Evolutionary conservation across 148 eudicot genomes (phyloP), one percentile per base, ranked within the genome.

Genomic region (Camellia sinensis): DNA sequence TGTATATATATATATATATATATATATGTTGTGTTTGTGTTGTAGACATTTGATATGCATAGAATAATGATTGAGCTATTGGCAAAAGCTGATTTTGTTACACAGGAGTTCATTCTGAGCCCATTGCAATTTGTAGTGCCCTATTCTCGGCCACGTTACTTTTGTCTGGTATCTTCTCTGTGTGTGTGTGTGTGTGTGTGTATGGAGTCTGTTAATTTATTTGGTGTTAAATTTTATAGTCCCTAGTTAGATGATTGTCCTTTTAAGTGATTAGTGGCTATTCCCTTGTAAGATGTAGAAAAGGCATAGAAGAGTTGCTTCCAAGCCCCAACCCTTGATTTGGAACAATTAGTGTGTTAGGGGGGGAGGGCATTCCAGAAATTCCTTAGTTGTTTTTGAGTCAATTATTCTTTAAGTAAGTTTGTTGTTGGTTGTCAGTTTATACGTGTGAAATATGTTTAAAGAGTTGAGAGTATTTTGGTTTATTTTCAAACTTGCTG

Each of bases 81-180:
- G n/a, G n/a, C n/a, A n/a, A n/a, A n/a, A n/a, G n/a, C n/a, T n/a
- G n/a, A n/a, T n/a, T n/a, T n/a, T n/a, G n/a, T n/a, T n/a, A n/a
- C n/a, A 53, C 99, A 96, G 85, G 99, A 95, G 82, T 95, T 93
- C 82, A 90, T 96, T 88, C 77, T 96, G 83, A 96, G 92, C 80
- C 99, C 99, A 15, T 80, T 96, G 89, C 99, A 96, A 78, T 96
- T 96, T 81, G 89, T 88, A 59, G 89, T 96, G 73, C 99, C 99
- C 43, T 96, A 96, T 84, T 96, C 99, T 17, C 87, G 99, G 80
- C 98, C 99, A 45, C 98, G 99, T 44, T 96, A 96, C 88, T 96
- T 93, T 80, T 96, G 99, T 81, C 81, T 96, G 97, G 99, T 96
- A 88, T n/a, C n/a, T n/a, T n/a, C n/a, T n/a, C n/a, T n/a, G n/a